Evolutionary conservation across 2,329 filamentous ascomycete species (phyloP).

Genomic region (Neophaeococcomyces aloes): DNA sequence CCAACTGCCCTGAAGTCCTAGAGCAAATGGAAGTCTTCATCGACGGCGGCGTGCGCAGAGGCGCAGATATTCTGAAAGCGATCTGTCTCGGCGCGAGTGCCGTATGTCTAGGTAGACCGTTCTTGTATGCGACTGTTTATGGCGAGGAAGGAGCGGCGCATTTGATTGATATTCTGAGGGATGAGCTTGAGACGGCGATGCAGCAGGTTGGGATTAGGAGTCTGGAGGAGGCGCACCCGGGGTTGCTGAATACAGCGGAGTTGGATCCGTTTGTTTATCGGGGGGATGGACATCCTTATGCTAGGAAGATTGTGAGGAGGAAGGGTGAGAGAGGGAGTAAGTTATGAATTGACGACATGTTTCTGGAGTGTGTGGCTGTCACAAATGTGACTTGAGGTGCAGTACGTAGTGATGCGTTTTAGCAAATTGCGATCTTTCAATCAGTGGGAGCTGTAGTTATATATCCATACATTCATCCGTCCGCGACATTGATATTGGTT

Average conservation of each 20-base stretch:
- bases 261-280: conserved; percentile 39
- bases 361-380: too few relatives aligned
- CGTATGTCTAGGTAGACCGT: conserved; percentile 44
- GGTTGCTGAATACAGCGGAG: conserved; percentile 45
- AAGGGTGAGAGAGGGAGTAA: conserved; percentile 14
- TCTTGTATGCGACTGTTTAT: conserved; percentile 43
- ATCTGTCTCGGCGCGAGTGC: conserved; percentile 44
- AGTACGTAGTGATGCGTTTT: too few relatives aligned
- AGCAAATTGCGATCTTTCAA: too few relatives aligned
- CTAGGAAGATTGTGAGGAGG: conserved; percentile 40
- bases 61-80: conserved; percentile 46
- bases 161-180: conserved; percentile 36
- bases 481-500: too few relatives aligned
- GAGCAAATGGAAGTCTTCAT: conserved; percentile 41
- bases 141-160: conserved; percentile 45
- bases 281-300: conserved; percentile 35
- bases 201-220: conserved; percentile 53
- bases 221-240: conserved; percentile 50
- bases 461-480: too few relatives aligned
- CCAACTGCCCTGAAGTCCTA: conserved; percentile 33
- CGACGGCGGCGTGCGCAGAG: conserved; percentile 44
- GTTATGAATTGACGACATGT: too few relatives aligned
- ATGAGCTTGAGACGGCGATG: conserved; percentile 58
- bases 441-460: too few relatives aligned
- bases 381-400: too few relatives aligned